A percentile compares a stretch with the other conserved stretches of the same genome.
These are phyloP conservation scores for Diaporthe citri DNA, from an alignment of 2,329 filamentous ascomycete genomes.

Conservation along the genomic window DNA sequence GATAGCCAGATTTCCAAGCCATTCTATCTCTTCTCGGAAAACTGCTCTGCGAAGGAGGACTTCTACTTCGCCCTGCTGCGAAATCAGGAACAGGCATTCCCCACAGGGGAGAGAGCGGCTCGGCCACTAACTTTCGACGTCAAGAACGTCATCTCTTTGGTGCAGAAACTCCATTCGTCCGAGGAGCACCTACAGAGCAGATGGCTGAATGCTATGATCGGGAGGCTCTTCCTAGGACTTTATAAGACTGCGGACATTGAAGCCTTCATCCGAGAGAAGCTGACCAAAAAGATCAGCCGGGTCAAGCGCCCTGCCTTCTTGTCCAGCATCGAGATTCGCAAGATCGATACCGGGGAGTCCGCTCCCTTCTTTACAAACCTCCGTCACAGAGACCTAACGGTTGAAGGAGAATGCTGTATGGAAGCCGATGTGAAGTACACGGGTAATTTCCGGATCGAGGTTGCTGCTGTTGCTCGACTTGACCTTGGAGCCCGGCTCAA, in stretches of 20 bases:
- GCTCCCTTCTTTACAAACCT: slow-evolving; percentile 92
- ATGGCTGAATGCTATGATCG: slow-evolving; percentile 93
- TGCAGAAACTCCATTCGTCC: slow-evolving; percentile 90
- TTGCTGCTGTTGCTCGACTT: slow-evolving; percentile 92
- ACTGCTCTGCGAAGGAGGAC: slow-evolving; percentile 96
- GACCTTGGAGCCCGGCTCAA: slow-evolving; percentile 92
- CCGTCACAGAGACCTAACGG: slow-evolving; percentile 86
- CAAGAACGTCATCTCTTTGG: slow-evolving; percentile 87
- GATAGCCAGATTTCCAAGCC: slow-evolving; percentile 77
- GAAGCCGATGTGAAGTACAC: slow-evolving; percentile 91
- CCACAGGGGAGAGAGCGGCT: slow-evolving; percentile 70
- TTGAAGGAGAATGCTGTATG: slow-evolving; percentile 89
- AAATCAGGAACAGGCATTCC: slow-evolving; percentile 80
- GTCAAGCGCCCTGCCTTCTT: slow-evolving; percentile 94
- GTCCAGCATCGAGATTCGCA: slow-evolving; percentile 83
- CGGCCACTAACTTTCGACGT: slow-evolving; percentile 83
- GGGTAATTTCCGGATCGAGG: slow-evolving; percentile 89
- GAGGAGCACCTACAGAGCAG: slow-evolving; percentile 91
- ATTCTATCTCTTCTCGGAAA: slow-evolving; percentile 95
- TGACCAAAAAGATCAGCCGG: slow-evolving; percentile 95
- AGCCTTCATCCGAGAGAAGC: slow-evolving; percentile 82
- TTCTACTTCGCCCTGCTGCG: slow-evolving; percentile 94
- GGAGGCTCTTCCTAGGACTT: slow-evolving; percentile 87
- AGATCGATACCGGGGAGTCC: slow-evolving; percentile 87
- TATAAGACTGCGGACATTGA: slow-evolving; percentile 89